A percentile compares a stretch with the other conserved stretches of the same genome.
phyloP scores from a whole-genome alignment of 805 yeast species.

The Nakazawaea anatomiae region DNA sequence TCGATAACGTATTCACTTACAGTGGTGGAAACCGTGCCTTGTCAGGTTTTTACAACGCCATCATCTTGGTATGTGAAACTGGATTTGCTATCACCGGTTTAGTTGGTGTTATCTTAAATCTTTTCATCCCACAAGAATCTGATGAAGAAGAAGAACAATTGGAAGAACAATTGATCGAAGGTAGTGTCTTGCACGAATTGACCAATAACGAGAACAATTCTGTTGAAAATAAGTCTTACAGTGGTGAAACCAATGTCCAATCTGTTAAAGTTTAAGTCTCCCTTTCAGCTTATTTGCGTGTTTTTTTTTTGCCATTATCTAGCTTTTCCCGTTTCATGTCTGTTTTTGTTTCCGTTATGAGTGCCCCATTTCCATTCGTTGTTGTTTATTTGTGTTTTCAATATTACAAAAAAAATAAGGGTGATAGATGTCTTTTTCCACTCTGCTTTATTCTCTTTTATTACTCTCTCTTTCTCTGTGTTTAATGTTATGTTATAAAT shows the following conservation, averaged over 20 bases:
- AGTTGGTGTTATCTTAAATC: conserved; percentile 43
- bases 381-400: no score
- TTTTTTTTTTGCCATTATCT: not conserved
- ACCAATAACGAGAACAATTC: conserved; percentile 1
- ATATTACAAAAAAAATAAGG: no score
- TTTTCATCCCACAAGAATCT: conserved; percentile 40
- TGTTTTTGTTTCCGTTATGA: no score
- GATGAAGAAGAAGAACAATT: conserved; percentile 44
- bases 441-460: no score
- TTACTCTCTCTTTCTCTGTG: no score
- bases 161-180: conserved; percentile 23
- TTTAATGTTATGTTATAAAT: no score
- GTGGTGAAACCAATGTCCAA: not conserved
- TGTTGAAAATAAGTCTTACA: not conserved
- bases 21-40: conserved; percentile 36
- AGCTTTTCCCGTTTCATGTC: no score
- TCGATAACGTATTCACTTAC: conserved; percentile 43
- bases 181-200: conserved; percentile 6
- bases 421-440: no score
- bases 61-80: conserved; percentile 49
- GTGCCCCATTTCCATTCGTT: no score
- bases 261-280: not conserved
- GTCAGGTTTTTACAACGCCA: conserved; percentile 46
- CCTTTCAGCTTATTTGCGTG: not conserved
- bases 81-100: conserved; percentile 54